These are phyloP conservation scores for Fusarium newnesense DNA, from an alignment of 2,329 filamentous ascomycete species.

Conservation along the genomic window DNA sequence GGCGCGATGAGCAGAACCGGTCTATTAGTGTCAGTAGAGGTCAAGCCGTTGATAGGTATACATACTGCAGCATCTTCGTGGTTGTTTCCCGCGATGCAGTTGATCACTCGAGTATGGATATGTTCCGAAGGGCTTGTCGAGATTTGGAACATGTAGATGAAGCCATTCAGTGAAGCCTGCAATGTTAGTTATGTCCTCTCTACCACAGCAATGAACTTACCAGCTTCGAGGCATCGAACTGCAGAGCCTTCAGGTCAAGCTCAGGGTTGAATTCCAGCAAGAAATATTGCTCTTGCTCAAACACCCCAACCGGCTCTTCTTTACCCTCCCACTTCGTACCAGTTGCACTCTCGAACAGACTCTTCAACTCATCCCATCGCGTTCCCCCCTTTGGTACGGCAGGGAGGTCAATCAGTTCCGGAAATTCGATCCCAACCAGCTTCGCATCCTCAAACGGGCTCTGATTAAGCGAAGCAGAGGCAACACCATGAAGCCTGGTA, in stretches of 20 bases:
- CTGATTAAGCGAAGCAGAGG: neutral
- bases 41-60: accelerated
- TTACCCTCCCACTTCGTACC: neutral
- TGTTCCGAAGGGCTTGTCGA: neutral
- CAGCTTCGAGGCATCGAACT: neutral
- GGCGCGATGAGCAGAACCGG: slow-evolving; percentile 13
- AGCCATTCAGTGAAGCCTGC: neutral
- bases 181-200: accelerated
- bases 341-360: neutral
- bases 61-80: slow-evolving; percentile 1
- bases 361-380: neutral
- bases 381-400: accelerated
- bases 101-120: neutral
- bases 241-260: neutral
- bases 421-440: slow-evolving; percentile 13
- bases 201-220: neutral
- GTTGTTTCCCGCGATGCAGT: neutral
- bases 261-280: slow-evolving; percentile 5
- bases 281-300: slow-evolving; percentile 13
- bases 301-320: neutral
- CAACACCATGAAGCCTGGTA: slow-evolving; percentile 1
- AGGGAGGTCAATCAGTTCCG: neutral
- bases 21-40: neutral
- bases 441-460: neutral
- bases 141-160: slow-evolving; percentile 9